Base-by-base conservation (phyloP, 164 flowering plant genomes). In the Protea cynaroides region DNA sequence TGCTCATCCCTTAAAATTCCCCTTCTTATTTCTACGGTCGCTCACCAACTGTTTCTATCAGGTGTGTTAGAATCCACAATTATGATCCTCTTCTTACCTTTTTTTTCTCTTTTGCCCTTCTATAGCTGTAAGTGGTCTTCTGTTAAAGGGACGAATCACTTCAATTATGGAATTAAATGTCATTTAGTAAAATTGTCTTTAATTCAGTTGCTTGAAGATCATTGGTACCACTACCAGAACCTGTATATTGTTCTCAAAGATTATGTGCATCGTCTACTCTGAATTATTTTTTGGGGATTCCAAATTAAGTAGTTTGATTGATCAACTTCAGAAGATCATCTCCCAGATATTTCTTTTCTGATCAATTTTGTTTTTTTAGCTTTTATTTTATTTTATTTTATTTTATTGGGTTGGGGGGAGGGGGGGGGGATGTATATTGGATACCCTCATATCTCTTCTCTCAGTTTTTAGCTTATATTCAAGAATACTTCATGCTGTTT, bases 31-130 rank as follows among this genome's bases (percentile, higher is more conserved):
- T 74, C 99, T 60, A 80, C 86, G 34, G 78, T 82, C 69, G 96
- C 97, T 50, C 94, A 83, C 77, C 97, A 95, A 68, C 78, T 86
- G 56, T 95, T 90, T 69, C 71, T 95, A 47, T 73, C 97, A 81
- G 98, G 99, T 95, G 54, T 4, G 46, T 13, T 52, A 8, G 19
- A 21, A 15, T 59, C 24, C 7, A 21, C 24, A 3, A 38, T 52
- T 62, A 18, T 52, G 7, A 29, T 43, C 36, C 23, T 62, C 24
- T 40, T 62, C 60, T 49, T 36, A 18, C 34, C 34, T 25, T 21
- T 57, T 29, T 24, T 11, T 34, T 29, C 47, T 13, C 47, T 13
- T 12, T 50, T 21, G 15, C 1, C 29, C 24, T n/a, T 64, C 13
- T 37, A 56, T 24, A 18, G 29, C 46, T 53, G 10, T 24, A 23